These are phyloP conservation scores for Claviceps pazoutovae DNA, from an alignment of 2,329 filamentous ascomycete species.

Conservation along the genomic window DNA sequence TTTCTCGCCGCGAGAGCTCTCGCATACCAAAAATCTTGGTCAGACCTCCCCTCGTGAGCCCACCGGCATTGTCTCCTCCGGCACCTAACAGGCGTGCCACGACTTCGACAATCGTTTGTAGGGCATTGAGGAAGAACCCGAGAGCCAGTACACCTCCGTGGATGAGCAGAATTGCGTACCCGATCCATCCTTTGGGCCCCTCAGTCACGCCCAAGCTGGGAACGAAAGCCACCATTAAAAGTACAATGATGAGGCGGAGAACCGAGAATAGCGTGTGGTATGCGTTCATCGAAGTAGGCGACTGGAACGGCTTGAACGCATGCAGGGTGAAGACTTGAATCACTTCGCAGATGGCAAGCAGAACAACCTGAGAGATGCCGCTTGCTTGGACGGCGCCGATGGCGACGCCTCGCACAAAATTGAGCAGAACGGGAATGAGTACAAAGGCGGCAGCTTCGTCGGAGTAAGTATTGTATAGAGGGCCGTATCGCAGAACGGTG, in stretches of 20 bases:
- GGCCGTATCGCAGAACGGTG: constrained; percentile 78
- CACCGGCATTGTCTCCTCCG: constrained; percentile 58
- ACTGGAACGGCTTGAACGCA: constrained; percentile 80
- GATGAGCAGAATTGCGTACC: constrained; percentile 76
- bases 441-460: constrained; percentile 87
- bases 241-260: constrained; percentile 60
- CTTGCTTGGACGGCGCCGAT: constrained; percentile 88
- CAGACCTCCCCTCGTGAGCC: constrained; percentile 65
- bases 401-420: constrained; percentile 72
- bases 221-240: constrained; percentile 72
- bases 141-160: constrained; percentile 78
- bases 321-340: constrained; percentile 76
- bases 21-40: constrained; percentile 86
- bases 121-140: constrained; percentile 82
- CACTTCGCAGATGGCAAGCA: constrained; percentile 89
- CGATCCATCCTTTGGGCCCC: constrained; percentile 81
- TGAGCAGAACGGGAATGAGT: constrained; percentile 72
- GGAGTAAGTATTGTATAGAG: constrained; percentile 93
- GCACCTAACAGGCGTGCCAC: constrained; percentile 69
- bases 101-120: constrained; percentile 85
- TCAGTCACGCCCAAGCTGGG: constrained; percentile 69
- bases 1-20: constrained; percentile 63
- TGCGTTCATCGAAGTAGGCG: constrained; percentile 90
- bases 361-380: constrained; percentile 81
- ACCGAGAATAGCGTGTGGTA: constrained; percentile 79